Percentiles rank a stretch among this genome's conserved stretches.
These are phyloP conservation scores for Camelina laxa DNA, from an alignment of 345 rosid genomes.

Conservation along the genomic window DNA sequence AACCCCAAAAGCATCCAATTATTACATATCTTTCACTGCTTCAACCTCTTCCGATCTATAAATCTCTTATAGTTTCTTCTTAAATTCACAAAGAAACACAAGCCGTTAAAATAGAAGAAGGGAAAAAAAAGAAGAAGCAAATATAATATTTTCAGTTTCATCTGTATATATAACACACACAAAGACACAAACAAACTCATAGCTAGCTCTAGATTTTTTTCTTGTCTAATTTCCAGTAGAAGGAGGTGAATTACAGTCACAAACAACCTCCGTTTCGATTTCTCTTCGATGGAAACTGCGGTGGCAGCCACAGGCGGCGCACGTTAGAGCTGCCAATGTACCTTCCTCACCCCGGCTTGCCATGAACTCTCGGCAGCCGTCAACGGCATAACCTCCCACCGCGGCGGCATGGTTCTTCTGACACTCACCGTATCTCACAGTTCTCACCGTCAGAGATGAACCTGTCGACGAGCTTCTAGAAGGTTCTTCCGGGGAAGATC, in stretches of 20 bases:
- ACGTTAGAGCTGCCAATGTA: conserved; percentile 49
- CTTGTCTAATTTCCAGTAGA: conserved; percentile 44
- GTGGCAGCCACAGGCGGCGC: conserved; percentile 85
- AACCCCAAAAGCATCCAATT: conserved; percentile 16
- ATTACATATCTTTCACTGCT: background rate
- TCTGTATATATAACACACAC: conserved; percentile 28
- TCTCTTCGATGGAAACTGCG: conserved; percentile 69
- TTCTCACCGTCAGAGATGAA: conserved; percentile 38
- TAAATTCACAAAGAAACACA: conserved; percentile 22
- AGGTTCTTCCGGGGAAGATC: conserved; percentile 51
- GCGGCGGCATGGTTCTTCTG: conserved; percentile 50
- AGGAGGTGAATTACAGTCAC: conserved; percentile 62
- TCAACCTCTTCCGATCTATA: conserved; percentile 10
- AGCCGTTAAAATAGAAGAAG: background rate
- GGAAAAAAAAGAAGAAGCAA: background rate
- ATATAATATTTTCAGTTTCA: conserved; percentile 30
- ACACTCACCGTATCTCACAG: conserved; percentile 47
- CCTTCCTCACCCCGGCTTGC: conserved; percentile 45
- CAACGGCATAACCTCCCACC: conserved; percentile 48
- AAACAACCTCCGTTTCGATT: conserved; percentile 58
- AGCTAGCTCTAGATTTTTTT: conserved; percentile 17
- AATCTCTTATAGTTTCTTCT: conserved; percentile 6
- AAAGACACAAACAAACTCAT: conserved; percentile 17
- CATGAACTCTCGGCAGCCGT: conserved; percentile 51
- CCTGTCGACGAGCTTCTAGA: conserved; percentile 42